Percentiles rank a stretch among this genome's conserved stretches.
Evolutionary conservation across 192 early-diverging fungal species (phyloP).

Genomic region (Coemansia javaensis): DNA sequence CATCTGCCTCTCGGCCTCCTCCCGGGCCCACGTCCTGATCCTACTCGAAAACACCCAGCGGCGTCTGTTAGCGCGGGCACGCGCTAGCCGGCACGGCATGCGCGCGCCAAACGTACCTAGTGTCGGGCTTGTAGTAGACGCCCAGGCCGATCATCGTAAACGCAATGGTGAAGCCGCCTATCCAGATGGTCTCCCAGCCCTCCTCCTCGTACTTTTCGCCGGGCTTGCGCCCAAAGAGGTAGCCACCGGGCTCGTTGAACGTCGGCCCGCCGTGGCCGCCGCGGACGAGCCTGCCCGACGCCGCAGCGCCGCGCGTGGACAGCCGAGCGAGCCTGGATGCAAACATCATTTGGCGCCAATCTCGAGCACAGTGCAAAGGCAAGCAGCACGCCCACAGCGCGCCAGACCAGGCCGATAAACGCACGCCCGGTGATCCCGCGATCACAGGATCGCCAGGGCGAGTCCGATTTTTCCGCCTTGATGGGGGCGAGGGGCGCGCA

Average conservation of each 20-base stretch:
- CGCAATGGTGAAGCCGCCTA: conserved; percentile 59
- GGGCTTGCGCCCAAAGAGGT: conserved; percentile 70
- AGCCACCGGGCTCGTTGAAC: conserved; percentile 69
- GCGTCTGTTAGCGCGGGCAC: not conserved
- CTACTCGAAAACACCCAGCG: conserved; percentile 19
- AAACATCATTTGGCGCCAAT: conserved; percentile 22
- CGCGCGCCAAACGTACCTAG: conserved; percentile 51
- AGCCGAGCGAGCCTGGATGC: conserved; percentile 17
- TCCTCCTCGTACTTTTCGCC: conserved; percentile 68
- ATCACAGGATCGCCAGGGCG: too few species aligned
- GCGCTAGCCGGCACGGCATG: too few species aligned
- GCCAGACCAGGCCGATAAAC: too few species aligned
- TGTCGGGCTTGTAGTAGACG: conserved; percentile 73
- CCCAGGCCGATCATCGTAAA: conserved; percentile 53
- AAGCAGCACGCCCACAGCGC: too few species aligned
- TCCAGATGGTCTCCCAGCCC: conserved; percentile 67
- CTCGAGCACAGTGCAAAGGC: too few species aligned
- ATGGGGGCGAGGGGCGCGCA: too few species aligned
- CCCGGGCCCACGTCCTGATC: conserved; percentile 67
- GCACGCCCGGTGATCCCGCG: too few species aligned
- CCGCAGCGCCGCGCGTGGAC: conserved; percentile 11
- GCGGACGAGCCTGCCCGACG: conserved; percentile 48
- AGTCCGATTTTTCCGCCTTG: too few species aligned
- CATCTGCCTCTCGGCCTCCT: conserved; percentile 72
- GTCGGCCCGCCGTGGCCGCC: conserved; percentile 56